phyloP scores from a whole-genome alignment of 2,329 filamentous ascomycete species.

The Colletotrichum sp. region DNA sequence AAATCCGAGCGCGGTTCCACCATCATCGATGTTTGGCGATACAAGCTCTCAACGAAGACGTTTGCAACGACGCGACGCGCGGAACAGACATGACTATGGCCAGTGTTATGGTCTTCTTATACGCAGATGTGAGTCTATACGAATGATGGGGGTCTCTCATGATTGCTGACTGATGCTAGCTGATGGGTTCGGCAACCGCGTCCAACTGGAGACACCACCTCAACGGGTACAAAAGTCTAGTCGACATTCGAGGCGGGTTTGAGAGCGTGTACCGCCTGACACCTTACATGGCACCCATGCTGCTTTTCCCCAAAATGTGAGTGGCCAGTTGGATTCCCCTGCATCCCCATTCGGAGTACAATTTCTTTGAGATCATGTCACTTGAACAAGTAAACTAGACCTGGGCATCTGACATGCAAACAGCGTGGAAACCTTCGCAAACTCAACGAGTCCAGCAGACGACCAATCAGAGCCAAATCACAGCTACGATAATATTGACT shows the following conservation, averaged over 20 bases:
- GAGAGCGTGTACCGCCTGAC: background rate
- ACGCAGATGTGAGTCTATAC: background rate
- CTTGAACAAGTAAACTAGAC: background rate
- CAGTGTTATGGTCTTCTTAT: conserved; percentile 7
- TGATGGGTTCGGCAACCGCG: conserved; percentile 32
- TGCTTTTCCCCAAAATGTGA: conserved; percentile 4
- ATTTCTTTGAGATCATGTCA: background rate
- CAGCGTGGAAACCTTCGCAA: conserved; percentile 36
- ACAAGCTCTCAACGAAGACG: conserved; percentile 32
- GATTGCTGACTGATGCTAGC: background rate
- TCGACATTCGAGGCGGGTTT: conserved; percentile 16
- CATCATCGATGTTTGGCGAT: conserved; percentile 33
- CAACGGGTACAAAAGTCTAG: conserved; percentile 21
- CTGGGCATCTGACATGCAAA: background rate
- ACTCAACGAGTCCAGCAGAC: conserved; percentile 40
- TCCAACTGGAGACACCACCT: conserved; percentile 38
- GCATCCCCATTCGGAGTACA: rapidly evolving
- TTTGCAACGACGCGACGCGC: conserved; percentile 23
- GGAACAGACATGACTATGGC: background rate
- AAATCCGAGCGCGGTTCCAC: conserved; percentile 29
- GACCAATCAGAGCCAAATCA: conserved; percentile 27
- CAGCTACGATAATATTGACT: conserved; percentile 26
- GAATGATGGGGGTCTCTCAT: rapidly evolving
- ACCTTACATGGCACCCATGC: background rate
- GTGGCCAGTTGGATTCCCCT: background rate